phyloP scores from a whole-genome alignment of 768 basidiomycete genomes.

The Chalciporus pseudorubinellus region DNA sequence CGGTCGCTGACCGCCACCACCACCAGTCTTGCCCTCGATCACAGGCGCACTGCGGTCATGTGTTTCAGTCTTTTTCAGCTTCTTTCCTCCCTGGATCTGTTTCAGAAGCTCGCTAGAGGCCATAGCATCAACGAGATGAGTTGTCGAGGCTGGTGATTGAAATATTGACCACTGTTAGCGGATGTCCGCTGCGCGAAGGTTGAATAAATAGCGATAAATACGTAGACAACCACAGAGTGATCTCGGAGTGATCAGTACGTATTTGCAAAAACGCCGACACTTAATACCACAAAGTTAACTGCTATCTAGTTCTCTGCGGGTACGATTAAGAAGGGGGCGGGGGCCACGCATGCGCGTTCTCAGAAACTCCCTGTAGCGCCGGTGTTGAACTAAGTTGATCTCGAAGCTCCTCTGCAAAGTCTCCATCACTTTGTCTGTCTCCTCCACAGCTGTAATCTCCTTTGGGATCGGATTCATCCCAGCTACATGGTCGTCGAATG shows the following conservation, averaged over 20 bases:
- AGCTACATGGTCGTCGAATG: background rate
- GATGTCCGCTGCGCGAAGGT: background rate
- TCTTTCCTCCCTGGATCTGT: constrained; percentile 81
- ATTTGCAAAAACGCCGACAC: no score
- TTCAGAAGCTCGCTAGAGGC: constrained; percentile 73
- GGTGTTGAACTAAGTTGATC: background rate
- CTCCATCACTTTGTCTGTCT: background rate
- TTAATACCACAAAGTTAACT: background rate
- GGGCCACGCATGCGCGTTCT: constrained; percentile 6
- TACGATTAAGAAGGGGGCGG: constrained; percentile 4
- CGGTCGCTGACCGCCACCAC: constrained; percentile 32
- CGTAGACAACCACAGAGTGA: no score
- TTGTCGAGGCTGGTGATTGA: background rate
- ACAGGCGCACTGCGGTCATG: constrained; percentile 75
- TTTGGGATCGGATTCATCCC: background rate
- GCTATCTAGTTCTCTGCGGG: background rate
- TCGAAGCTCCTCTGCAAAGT: background rate
- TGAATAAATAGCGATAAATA: constrained; percentile 11
- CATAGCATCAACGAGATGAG: constrained; percentile 39
- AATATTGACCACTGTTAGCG: no score
- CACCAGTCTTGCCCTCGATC: constrained; percentile 48
- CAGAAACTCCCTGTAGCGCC: background rate
- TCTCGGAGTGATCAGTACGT: no score
- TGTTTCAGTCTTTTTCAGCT: constrained; percentile 77
- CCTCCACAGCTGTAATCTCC: background rate